Conservation (phyloP, 257 asterid species). For the Echium plantagineum region DNA sequence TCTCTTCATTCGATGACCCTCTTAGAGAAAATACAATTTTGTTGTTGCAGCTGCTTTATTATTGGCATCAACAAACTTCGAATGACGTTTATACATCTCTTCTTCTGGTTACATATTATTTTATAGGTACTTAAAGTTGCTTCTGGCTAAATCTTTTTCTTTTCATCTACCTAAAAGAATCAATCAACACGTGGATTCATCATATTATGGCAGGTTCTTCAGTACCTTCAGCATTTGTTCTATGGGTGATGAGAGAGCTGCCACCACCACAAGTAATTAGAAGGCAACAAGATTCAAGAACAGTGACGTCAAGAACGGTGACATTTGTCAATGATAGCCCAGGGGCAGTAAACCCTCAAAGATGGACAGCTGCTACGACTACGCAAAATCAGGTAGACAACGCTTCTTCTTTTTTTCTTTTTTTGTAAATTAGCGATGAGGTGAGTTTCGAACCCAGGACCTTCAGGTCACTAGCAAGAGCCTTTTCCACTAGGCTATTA, state of each 20-base stretch:
- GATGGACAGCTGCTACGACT: constrained; percentile 58
- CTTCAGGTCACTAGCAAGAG: too few relatives aligned
- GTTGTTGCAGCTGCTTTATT: constrained; percentile 59
- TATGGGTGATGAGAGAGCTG: constrained; percentile 87
- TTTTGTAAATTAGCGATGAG: too few relatives aligned
- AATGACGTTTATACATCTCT: constrained; percentile 41
- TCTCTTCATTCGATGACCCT: constrained; percentile 1
- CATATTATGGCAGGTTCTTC: constrained; percentile 58
- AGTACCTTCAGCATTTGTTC: constrained; percentile 66
- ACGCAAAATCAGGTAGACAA: constrained; percentile 60
- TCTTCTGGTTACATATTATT: constrained; percentile 55
- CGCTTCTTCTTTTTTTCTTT: too few relatives aligned
- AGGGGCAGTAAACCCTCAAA: constrained; percentile 31
- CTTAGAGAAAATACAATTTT: constrained; percentile 9
- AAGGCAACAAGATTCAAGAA: constrained; percentile 46
- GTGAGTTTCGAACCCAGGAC: too few relatives aligned
- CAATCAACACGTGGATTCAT: background rate
- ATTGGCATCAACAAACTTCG: constrained; percentile 43
- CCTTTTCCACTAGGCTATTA: too few relatives aligned
- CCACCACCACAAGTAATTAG: constrained; percentile 47
- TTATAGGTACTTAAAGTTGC: constrained; percentile 46
- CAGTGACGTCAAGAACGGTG: too few relatives aligned
- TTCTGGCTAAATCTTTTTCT: constrained; percentile 1
- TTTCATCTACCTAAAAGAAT: background rate
- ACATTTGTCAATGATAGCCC: constrained; percentile 56